These are phyloP conservation scores for Fusarium graminum DNA, from an alignment of 2,329 filamentous ascomycete genomes.

Conservation along the genomic window DNA sequence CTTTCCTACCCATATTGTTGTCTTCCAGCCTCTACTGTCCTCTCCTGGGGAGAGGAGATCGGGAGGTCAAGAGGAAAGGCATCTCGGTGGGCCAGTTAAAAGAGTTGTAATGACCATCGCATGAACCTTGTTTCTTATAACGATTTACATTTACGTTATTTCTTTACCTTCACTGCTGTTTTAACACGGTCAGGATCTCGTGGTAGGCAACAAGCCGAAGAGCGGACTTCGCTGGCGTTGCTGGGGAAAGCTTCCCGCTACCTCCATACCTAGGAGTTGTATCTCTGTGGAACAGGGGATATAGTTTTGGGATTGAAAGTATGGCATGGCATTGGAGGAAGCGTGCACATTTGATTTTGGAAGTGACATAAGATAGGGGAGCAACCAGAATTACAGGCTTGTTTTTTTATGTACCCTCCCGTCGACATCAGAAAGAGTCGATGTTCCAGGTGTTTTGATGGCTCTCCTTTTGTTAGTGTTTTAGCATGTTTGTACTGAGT, in stretches of 20 bases:
- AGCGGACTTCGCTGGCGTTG: slow-evolving; percentile 38
- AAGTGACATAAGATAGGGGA: slow-evolving; percentile 45
- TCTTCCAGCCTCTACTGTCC: slow-evolving; percentile 26
- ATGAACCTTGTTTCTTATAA: slow-evolving; percentile 56
- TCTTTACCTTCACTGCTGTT: slow-evolving; percentile 44
- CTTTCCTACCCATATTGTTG: slow-evolving; percentile 28
- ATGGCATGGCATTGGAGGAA: slow-evolving; percentile 47
- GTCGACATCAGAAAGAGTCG: slow-evolving; percentile 38
- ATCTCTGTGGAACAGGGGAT: slow-evolving; percentile 37
- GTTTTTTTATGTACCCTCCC: slow-evolving; percentile 41
- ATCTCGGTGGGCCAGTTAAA: slow-evolving; percentile 50
- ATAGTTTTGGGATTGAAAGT: slow-evolving; percentile 37
- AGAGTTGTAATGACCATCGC: slow-evolving; percentile 58
- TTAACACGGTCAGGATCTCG: slow-evolving; percentile 42
- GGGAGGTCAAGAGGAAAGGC: slow-evolving; percentile 29
- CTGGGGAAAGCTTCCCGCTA: slow-evolving; percentile 41
- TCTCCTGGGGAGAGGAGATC: slow-evolving; percentile 39
- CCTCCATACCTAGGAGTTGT: slow-evolving; percentile 31
- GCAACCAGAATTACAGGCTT: slow-evolving; percentile 35
- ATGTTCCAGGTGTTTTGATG: slow-evolving; percentile 41
- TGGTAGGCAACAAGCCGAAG: slow-evolving; percentile 37
- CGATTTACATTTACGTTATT: slow-evolving; percentile 50
- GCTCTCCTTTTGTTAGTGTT: slow-evolving; percentile 44
- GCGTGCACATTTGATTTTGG: slow-evolving; percentile 42
- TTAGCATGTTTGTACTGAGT: slow-evolving; percentile 49